These are phyloP conservation scores for Olyra latifolia DNA, from an alignment of 176 grass and related monocot species.

Conservation along the genomic window DNA sequence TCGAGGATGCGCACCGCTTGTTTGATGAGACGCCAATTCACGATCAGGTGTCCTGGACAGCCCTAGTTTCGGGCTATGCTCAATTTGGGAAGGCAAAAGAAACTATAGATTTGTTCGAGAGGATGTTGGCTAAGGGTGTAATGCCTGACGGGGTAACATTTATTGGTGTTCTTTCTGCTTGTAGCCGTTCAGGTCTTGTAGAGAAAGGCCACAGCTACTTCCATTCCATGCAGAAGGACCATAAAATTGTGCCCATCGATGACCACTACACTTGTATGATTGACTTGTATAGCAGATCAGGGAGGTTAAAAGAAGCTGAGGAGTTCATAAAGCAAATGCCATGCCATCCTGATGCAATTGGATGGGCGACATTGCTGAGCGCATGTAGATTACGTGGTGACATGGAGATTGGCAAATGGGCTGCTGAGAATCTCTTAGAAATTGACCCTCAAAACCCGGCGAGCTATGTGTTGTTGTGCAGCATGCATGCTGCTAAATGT, in stretches of 20 bases:
- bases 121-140: conserved; percentile 50
- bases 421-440: conserved; percentile 65
- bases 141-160: conserved; percentile 70
- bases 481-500: conserved; percentile 67
- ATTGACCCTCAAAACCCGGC: conserved; percentile 63
- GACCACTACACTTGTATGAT: conserved; percentile 81
- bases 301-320: conserved; percentile 57
- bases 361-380: conserved; percentile 66
- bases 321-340: conserved; percentile 76
- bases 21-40: conserved; percentile 49
- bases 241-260: conserved; percentile 48
- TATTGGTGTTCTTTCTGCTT: conserved; percentile 69
- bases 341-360: conserved; percentile 52
- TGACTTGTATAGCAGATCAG: conserved; percentile 73
- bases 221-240: conserved; percentile 52
- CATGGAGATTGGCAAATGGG: conserved; percentile 76
- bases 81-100: conserved; percentile 75
- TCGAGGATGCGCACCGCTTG: conserved; percentile 50
- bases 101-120: conserved; percentile 68
- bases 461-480: conserved; percentile 65
- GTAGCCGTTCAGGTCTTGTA: conserved; percentile 62
- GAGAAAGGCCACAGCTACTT: conserved; percentile 66
- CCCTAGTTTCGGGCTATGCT: conserved; percentile 62
- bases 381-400: conserved; percentile 54
- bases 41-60: conserved; percentile 68